phyloP scores from a whole-genome alignment of 73 alveolate species.

The Paramecium caudatum region DNA sequence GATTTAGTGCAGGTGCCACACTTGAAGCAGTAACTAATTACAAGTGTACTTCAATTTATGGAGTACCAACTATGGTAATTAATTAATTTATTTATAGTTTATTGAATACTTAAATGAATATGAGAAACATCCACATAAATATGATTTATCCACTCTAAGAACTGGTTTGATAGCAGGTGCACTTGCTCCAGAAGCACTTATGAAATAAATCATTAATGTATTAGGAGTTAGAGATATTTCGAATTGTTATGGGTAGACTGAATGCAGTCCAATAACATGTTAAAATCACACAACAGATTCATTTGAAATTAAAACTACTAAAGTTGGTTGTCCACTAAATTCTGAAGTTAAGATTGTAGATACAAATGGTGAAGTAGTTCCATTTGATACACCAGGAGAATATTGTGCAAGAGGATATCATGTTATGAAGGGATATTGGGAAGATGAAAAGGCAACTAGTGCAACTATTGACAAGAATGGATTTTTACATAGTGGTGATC shows the following conservation, averaged over 20 bases:
- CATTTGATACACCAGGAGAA: slow-evolving; percentile 81
- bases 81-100: slow-evolving; percentile 74
- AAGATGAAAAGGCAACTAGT: slow-evolving; percentile 81
- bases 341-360: slow-evolving; percentile 79
- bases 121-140: slow-evolving; percentile 47
- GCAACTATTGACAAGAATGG: slow-evolving; percentile 80
- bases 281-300: slow-evolving; percentile 52
- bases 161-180: slow-evolving; percentile 92
- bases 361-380: slow-evolving; percentile 76
- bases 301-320: slow-evolving; percentile 71
- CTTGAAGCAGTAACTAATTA: slow-evolving; percentile 79
- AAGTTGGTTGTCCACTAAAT: slow-evolving; percentile 82
- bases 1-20: slow-evolving; percentile 82
- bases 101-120: slow-evolving; percentile 79
- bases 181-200: slow-evolving; percentile 80
- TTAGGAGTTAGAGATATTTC: slow-evolving; percentile 64
- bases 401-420: slow-evolving; percentile 85
- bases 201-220: slow-evolving; percentile 46
- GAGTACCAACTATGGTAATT: slow-evolving; percentile 90
- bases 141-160: slow-evolving; percentile 75
- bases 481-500: slow-evolving; percentile 89
- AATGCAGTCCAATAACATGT: slow-evolving; percentile 64
- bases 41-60: slow-evolving; percentile 81
- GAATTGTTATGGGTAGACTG: slow-evolving; percentile 75
- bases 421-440: slow-evolving; percentile 90